Percentiles rank a stretch among this genome's conserved stretches.
Conservation (phyloP, 106 monocot genomes). For the Apostasia shenzhenica region DNA sequence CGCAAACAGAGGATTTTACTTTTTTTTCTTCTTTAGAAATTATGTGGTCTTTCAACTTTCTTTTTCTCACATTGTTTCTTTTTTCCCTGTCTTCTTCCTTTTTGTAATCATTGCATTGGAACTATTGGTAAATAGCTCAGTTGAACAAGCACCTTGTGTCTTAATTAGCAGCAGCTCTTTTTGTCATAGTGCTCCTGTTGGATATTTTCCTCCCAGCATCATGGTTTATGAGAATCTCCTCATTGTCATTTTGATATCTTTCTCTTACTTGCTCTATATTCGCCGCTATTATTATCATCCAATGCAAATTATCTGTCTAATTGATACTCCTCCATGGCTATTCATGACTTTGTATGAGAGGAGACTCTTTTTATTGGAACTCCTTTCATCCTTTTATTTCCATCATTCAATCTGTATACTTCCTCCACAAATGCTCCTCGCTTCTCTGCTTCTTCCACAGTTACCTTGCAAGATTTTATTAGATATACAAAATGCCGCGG, state of each 20-base stretch:
- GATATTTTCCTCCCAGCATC: conserved; percentile 27
- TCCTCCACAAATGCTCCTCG: conserved; percentile 59
- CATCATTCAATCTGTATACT: conserved; percentile 34
- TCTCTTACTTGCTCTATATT: conserved; percentile 37
- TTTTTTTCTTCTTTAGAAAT: too few species aligned
- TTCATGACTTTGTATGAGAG: conserved; percentile 40
- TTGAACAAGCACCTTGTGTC: conserved; percentile 23
- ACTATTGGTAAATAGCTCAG: conserved; percentile 21
- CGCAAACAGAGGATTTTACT: too few species aligned
- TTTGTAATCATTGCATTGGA: conserved; percentile 12
- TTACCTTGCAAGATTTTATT: conserved; percentile 55
- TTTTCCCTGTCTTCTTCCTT: conserved; percentile 6
- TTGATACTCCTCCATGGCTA: conserved; percentile 43
- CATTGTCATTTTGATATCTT: conserved; percentile 22
- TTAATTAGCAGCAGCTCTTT: conserved; percentile 39
- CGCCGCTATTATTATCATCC: conserved; percentile 43
- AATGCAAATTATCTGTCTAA: conserved; percentile 28
- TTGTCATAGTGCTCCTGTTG: conserved; percentile 24
- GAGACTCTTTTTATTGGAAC: conserved; percentile 50
- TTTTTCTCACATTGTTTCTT: conserved; percentile 24
- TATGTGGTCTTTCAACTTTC: background rate
- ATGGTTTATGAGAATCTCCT: too few species aligned
- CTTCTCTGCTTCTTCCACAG: conserved; percentile 71
- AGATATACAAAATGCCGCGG: conserved; percentile 62
- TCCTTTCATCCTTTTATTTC: conserved; percentile 62